Conservation (phyloP, 2,329 filamentous ascomycete species). For the Microcyclospora pomicola region DNA sequence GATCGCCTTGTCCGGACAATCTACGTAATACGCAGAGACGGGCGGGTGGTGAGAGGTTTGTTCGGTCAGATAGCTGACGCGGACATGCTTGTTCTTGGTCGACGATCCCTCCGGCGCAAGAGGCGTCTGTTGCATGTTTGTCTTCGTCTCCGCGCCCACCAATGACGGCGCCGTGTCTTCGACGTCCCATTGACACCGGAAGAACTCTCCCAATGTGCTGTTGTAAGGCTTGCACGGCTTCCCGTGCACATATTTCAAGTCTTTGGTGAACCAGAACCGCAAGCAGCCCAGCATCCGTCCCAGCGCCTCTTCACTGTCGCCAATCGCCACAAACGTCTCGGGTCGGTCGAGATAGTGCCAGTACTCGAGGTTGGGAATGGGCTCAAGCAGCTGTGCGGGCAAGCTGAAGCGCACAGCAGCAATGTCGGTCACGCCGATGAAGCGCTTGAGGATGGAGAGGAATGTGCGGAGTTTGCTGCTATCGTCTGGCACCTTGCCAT, state of each 20-base stretch:
- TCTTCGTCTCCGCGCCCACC: conserved; percentile 18
- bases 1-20: conserved; percentile 82
- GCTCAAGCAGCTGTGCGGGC: conserved; percentile 87
- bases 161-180: conserved; percentile 59
- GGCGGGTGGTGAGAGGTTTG: conserved; percentile 97
- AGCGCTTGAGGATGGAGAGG: conserved; percentile 75
- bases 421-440: conserved; percentile 91
- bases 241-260: conserved; percentile 96
- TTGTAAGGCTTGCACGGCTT: conserved; percentile 99
- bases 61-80: conserved; percentile 87
- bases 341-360: conserved; percentile 97
- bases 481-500: conserved; percentile 50
- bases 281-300: conserved; percentile 91
- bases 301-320: conserved; percentile 78
- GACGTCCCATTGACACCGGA: conserved; percentile 94
- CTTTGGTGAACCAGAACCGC: conserved; percentile 98
- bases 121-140: conserved; percentile 12
- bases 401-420: conserved; percentile 91
- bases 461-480: conserved; percentile 83
- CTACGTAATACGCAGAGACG: conserved; percentile 87
- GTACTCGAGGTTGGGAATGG: conserved; percentile 92
- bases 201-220: conserved; percentile 92
- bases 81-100: conserved; percentile 41
- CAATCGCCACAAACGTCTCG: conserved; percentile 73
- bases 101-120: conserved; percentile 12